Conservation (phyloP, 495 filamentous ascomycete species). For the Lophium mytilinum region DNA sequence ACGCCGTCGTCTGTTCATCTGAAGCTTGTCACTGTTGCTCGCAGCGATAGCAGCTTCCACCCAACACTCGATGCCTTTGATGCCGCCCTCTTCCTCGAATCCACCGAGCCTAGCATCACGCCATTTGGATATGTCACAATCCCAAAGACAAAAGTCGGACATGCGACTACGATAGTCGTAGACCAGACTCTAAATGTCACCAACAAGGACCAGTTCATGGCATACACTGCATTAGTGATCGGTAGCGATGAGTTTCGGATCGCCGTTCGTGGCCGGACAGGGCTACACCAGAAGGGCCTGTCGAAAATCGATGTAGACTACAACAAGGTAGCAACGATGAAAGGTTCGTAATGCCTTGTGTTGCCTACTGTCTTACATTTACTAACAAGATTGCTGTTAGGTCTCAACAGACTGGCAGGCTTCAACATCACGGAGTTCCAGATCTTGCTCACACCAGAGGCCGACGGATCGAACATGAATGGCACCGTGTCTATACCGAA, state of each 20-base stretch:
- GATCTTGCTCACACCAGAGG: slow-evolving; percentile 36
- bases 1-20: slow-evolving; percentile 50
- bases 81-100: slow-evolving; percentile 43
- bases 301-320: slow-evolving; percentile 45
- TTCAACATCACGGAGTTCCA: slow-evolving; percentile 47
- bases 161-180: slow-evolving; percentile 47
- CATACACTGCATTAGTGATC: slow-evolving; percentile 48
- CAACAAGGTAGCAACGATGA: slow-evolving; percentile 49
- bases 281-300: slow-evolving; percentile 43
- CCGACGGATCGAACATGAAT: slow-evolving; percentile 52
- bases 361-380: background rate
- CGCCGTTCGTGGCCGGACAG: slow-evolving; percentile 52
- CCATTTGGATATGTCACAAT: slow-evolving; percentile 53
- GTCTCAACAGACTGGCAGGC: slow-evolving; percentile 52
- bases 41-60: slow-evolving; percentile 41
- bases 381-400: slow-evolving; percentile 26
- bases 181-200: slow-evolving; percentile 46
- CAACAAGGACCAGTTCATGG: slow-evolving; percentile 47
- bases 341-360: slow-evolving; percentile 36
- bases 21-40: slow-evolving; percentile 42
- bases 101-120: slow-evolving; percentile 46
- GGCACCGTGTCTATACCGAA: slow-evolving; percentile 63
- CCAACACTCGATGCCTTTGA: slow-evolving; percentile 50
- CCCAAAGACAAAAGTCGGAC: slow-evolving; percentile 45
- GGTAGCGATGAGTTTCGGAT: slow-evolving; percentile 47